Evolutionary conservation across 495 filamentous ascomycete genomes (phyloP).

Genomic region (Daldinia bambusicola): DNA sequence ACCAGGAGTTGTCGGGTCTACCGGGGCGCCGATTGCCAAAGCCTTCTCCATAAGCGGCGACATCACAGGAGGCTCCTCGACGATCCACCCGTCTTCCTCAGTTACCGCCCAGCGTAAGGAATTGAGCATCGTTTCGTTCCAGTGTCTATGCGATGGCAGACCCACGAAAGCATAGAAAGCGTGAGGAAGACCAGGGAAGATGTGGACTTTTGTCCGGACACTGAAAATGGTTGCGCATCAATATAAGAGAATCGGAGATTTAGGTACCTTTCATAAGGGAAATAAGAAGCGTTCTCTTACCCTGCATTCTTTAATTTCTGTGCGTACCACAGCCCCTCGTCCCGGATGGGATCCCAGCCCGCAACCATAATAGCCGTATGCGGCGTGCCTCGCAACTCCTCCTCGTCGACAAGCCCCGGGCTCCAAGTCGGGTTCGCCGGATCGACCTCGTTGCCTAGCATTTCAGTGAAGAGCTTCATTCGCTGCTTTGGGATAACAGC

Average conservation of each 20-base stretch:
- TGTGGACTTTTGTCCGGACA: conserved; percentile 44
- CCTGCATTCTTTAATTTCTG: conserved; percentile 57
- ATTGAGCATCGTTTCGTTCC: conserved; percentile 40
- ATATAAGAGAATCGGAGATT: not conserved
- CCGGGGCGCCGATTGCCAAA: not conserved
- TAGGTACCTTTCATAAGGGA: not conserved
- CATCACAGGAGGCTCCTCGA: conserved; percentile 32
- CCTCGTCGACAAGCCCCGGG: conserved; percentile 54
- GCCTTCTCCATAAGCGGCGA: conserved; percentile 18
- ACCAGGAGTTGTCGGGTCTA: conserved; percentile 6
- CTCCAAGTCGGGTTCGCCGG: conserved; percentile 50
- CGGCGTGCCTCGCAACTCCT: conserved; percentile 55
- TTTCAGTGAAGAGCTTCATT: conserved; percentile 49
- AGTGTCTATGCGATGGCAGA: conserved; percentile 36
- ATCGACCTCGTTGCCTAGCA: conserved; percentile 47
- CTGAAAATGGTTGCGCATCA: conserved; percentile 16
- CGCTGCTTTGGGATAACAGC: conserved; percentile 50
- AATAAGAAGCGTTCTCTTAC: conserved; percentile 46
- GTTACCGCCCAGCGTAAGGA: conserved; percentile 38
- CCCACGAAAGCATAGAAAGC: conserved; percentile 35
- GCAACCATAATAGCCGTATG: conserved; percentile 58
- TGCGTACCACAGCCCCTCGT: conserved; percentile 59
- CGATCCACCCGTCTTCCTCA: conserved; percentile 37
- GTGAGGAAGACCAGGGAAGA: conserved; percentile 48
- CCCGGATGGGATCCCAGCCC: conserved; percentile 59